Evolutionary conservation across 2,329 filamentous ascomycete genomes (phyloP).

Genomic region (Colletotrichum sp.): DNA sequence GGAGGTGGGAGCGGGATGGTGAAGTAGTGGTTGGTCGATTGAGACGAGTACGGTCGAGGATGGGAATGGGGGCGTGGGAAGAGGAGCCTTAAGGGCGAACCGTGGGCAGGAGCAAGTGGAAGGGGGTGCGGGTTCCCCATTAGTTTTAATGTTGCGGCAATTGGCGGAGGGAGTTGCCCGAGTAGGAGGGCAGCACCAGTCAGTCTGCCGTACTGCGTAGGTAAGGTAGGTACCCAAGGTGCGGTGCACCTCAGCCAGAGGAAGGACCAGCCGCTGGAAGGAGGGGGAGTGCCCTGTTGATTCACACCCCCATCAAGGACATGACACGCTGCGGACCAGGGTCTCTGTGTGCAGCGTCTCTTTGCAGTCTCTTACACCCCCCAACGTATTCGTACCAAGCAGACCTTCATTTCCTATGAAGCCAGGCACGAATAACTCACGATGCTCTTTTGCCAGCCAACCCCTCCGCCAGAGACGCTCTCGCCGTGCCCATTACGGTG

Average conservation of each 20-base stretch:
- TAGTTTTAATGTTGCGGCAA: slow-evolving; percentile 21
- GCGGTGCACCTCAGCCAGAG: not conserved
- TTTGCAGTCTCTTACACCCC: not conserved
- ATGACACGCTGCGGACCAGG: not conserved
- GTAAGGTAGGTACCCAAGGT: not conserved
- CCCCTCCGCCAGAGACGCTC: not conserved
- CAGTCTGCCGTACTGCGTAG: not conserved
- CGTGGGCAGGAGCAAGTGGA: not conserved
- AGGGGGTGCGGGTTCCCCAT: slow-evolving; percentile 1
- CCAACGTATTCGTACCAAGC: not conserved
- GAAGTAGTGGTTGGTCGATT: not conserved
- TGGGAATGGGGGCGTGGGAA: not conserved
- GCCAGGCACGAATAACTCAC: not conserved
- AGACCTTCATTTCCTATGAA: not conserved
- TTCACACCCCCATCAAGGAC: not conserved
- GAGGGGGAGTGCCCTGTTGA: not conserved
- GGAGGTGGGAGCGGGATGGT: slow-evolving; percentile 10
- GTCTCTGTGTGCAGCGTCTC: not conserved
- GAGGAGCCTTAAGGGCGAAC: not conserved
- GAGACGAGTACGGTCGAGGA: not conserved
- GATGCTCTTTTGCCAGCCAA: not conserved
- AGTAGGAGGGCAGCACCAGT: not conserved
- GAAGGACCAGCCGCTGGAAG: not conserved
- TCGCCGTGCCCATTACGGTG: not conserved
- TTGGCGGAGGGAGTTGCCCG: slow-evolving; percentile 9